Evolutionary conservation across 306 rosid species (phyloP), one percentile per base, ranked within the genome.

Genomic region (Cucurbita maxima): DNA sequence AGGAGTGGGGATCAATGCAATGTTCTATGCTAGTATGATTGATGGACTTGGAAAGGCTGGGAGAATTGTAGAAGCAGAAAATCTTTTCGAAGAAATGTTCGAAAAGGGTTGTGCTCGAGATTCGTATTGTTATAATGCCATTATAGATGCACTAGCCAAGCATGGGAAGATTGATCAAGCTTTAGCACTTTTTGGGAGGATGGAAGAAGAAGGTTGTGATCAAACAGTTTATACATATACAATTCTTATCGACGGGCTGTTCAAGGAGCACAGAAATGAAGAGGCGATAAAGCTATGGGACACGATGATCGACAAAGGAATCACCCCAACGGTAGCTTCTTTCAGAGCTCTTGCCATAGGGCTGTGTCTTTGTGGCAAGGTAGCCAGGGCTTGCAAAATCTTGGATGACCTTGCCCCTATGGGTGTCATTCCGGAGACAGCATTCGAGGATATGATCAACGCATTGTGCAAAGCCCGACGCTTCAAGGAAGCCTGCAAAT

Each of bases 21-120:
- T 89, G 84, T 82, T 91, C 61, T 91, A 91, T 79, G 86, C 96
- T 48, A 89, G 97, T 79, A 19, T 89, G 71, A 88, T 94, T 55
- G 95, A 89, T 76, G 95, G 96, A 58, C 87, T 94, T 76, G 97
- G 97, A 44, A 94, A 89, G 86, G 95, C 87, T 0, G 95, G 92
- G 79, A 91, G 87, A 74, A 82, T 88, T 20, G 86, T 81, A 55
- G 96, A 94, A 75, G 99, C 99, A 9, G 88, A 84, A 82, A 84
- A 36, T 76, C 75, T 91, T 51, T 89, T 94, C 58, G 91, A 88
- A 79, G 92, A 85, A 75, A 91, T 94, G 96, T 80, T 36, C 0
- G 74, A 36, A 57, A 83, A 86, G 75, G 95, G 97, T 53, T 86
- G 89, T 58, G 77, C 78, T 4, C 88, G 58, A 60, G 99, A 94